A percentile compares a stretch with the other conserved stretches of the same genome.
Conservation (phyloP, 2,329 filamentous ascomycete genomes). For the Diaporthe velutina region DNA sequence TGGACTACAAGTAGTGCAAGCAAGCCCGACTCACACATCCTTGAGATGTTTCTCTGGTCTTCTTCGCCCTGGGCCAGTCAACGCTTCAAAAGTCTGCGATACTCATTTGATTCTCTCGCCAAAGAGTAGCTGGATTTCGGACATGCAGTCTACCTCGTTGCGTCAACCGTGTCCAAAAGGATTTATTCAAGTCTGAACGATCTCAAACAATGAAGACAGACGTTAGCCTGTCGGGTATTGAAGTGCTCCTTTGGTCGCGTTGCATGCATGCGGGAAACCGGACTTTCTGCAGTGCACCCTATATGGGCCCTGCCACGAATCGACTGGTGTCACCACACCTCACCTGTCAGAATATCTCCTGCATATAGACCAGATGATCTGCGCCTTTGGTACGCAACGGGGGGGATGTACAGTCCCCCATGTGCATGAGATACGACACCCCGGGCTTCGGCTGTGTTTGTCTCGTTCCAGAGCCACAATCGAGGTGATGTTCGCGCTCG, state of each 20-base stretch:
- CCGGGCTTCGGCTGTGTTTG: not conserved
- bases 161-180: not conserved
- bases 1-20: not conserved
- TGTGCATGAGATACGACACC: not conserved
- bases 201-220: not conserved
- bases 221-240: not conserved
- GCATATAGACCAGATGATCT: not conserved
- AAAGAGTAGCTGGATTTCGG: not conserved
- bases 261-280: constrained; percentile 7
- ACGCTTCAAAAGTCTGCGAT: not conserved
- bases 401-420: not conserved
- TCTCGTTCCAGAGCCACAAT: not conserved
- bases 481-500: not conserved
- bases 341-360: not conserved
- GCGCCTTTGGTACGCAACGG: not conserved
- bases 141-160: not conserved
- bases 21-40: not conserved
- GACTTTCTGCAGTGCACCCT: not conserved
- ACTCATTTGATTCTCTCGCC: not conserved
- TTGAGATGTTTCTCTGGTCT: no score
- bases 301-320: not conserved
- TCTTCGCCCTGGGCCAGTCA: not conserved
- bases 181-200: not conserved
- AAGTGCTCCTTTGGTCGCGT: not conserved
- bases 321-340: not conserved